phyloP scores from a whole-genome alignment of 805 yeast species.

The Yamadazyma sp. region DNA sequence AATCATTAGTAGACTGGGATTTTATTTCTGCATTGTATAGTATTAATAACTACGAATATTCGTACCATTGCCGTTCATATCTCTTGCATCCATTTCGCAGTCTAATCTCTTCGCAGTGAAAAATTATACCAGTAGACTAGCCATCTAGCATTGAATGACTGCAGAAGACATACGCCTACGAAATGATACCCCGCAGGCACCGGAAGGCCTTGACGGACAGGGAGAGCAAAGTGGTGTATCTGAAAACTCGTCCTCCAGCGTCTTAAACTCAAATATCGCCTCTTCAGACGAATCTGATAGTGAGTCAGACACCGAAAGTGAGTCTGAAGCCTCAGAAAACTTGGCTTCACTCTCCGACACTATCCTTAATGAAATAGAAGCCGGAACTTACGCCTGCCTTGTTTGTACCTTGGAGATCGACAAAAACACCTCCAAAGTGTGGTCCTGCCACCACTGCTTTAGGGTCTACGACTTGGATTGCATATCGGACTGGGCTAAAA shows the following conservation, averaged over 20 bases:
- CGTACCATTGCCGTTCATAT: too few species aligned
- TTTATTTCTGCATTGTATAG: slow-evolving; percentile 11
- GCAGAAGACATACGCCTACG: too few species aligned
- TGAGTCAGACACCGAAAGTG: slow-evolving; percentile 5
- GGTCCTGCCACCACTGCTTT: slow-evolving; percentile 78
- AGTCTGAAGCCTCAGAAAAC: slow-evolving; percentile 8
- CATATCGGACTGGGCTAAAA: slow-evolving; percentile 80
- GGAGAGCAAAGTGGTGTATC: too few species aligned
- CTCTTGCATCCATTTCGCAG: background rate
- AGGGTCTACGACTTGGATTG: slow-evolving; percentile 87
- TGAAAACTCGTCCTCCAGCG: too few species aligned
- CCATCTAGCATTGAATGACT: too few species aligned
- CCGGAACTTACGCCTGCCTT: slow-evolving; percentile 77
- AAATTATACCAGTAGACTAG: too few species aligned
- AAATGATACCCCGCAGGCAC: background rate
- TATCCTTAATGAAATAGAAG: slow-evolving; percentile 58
- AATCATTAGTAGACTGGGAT: slow-evolving; percentile 1
- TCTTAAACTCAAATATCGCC: too few species aligned
- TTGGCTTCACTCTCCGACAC: slow-evolving; percentile 24
- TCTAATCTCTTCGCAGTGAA: slow-evolving; percentile 3
- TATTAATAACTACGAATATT: slow-evolving; percentile 3
- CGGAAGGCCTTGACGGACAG: too few species aligned
- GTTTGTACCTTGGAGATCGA: slow-evolving; percentile 86
- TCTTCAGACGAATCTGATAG: background rate
- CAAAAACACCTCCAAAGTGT: slow-evolving; percentile 54